Base-by-base conservation (phyloP, 2,329 filamentous ascomycete genomes). In the Lachnum nothofagi region DNA sequence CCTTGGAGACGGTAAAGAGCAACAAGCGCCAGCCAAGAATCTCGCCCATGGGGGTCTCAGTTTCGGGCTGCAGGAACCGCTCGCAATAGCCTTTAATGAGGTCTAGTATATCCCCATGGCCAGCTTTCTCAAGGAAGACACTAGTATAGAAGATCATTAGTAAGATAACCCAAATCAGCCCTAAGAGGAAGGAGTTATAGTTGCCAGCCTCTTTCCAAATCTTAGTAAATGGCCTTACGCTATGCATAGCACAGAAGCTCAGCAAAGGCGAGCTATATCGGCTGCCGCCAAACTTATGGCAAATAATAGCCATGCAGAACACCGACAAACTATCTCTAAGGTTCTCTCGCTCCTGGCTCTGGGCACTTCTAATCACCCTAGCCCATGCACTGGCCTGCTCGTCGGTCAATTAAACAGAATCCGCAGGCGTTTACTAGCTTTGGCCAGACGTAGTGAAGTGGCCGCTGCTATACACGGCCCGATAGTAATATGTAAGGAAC, bases 401-500 rank as follows among this genome's bases (percentile, higher is more conserved):
- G 12, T 42, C 45, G 5, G 45, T 48, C 1, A 42, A 17, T 24
- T 42, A 14, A 38, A 48, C 7, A 19, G 4, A 41, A 22, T 29
- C 27, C 1, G 12, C 17, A 22, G 45, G 45, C 19, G 45, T 41
- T 24, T 27, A 38, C 45, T 42, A 10, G 45, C 27, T 20, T 14
- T 42, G 3, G 37, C 19, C 29, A 4, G 27, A 14, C 31, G 29
- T 42, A 10, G 37, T 48, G 7, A 48, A 48, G 37, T 42, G 27
- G 45, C 25, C 25, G 25, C 38, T n/a, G 7, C 27, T 9, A 22
- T 44, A 37, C 9, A 22, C 42, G 1, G 25, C 39, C 37, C 38
- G 38, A 27, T 48, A 48, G 25, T 16, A 25, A n/a, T 48, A 48
- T 7, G 37, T 34, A 2, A 48, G 20, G 25, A 48, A 48, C 38